A percentile compares a stretch with the other conserved stretches of the same genome.
phyloP scores from a whole-genome alignment of 768 basidiomycete species.

The Hypholoma sublateritium region DNA sequence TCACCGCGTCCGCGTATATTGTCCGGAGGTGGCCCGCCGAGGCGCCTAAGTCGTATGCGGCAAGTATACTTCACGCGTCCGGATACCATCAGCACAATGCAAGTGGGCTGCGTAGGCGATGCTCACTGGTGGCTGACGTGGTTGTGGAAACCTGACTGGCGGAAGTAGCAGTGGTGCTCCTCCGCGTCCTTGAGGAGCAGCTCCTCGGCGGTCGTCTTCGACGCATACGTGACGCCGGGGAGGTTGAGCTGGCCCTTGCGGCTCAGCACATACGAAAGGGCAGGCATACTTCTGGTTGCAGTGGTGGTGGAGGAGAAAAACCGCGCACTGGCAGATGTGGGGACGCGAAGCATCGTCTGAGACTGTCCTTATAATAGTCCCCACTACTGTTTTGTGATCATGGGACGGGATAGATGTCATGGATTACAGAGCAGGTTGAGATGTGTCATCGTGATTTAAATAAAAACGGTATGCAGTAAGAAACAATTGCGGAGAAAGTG shows the following conservation, averaged over 20 bases:
- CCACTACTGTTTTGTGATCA: no score
- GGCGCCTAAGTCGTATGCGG: constrained; percentile 58
- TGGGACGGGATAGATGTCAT: background rate
- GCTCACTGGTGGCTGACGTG: constrained; percentile 61
- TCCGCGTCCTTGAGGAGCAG: constrained; percentile 49
- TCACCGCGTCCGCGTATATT: constrained; percentile 44
- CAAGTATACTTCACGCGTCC: constrained; percentile 40
- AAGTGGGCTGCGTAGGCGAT: background rate
- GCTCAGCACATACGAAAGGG: constrained; percentile 21
- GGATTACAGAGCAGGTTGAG: background rate
- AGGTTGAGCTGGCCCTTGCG: constrained; percentile 43
- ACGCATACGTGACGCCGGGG: constrained; percentile 43
- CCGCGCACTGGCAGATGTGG: background rate
- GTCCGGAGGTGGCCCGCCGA: constrained; percentile 42
- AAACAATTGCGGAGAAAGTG: background rate
- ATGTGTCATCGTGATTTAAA: background rate
- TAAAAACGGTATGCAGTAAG: background rate
- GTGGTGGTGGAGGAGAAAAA: background rate
- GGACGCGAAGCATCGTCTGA: background rate
- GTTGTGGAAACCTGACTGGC: constrained; percentile 45
- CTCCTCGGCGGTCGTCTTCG: constrained; percentile 40
- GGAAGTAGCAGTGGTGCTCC: constrained; percentile 51
- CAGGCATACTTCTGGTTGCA: constrained; percentile 19
- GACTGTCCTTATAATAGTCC: background rate
- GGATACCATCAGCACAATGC: background rate